Evolutionary conservation across 345 rosid genomes (phyloP).

Genomic region (Aquilaria sinensis): DNA sequence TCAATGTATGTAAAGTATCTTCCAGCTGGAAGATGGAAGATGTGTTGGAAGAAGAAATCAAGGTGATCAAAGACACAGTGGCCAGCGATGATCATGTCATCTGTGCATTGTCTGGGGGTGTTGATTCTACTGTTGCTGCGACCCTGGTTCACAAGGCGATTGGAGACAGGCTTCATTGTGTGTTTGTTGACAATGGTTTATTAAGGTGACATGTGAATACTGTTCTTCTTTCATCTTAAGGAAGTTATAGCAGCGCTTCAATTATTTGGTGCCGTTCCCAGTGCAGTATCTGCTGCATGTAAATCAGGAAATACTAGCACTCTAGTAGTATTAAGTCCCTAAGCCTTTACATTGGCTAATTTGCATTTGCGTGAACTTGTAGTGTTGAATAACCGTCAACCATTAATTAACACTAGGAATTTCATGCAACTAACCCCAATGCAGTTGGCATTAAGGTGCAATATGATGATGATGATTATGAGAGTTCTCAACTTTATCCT

Average conservation of each 20-base stretch:
- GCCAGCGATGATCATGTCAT: slow-evolving; percentile 83
- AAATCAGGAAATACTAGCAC: not conserved
- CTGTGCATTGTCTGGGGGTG: slow-evolving; percentile 96
- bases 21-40: slow-evolving; percentile 94
- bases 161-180: slow-evolving; percentile 92
- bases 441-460: too few species aligned
- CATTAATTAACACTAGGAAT: too few species aligned
- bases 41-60: slow-evolving; percentile 85
- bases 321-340: too few species aligned
- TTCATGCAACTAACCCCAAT: not conserved
- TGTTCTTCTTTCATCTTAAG: not conserved
- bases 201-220: slow-evolving; percentile 45
- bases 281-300: not conserved
- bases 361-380: not conserved
- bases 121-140: slow-evolving; percentile 98
- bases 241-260: not conserved
- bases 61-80: slow-evolving; percentile 54
- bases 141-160: slow-evolving; percentile 96
- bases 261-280: not conserved
- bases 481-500: not conserved
- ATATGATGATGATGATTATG: not conserved
- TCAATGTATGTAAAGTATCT: slow-evolving; percentile 62
- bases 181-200: slow-evolving; percentile 92
- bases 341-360: not conserved
- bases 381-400: too few species aligned